Base-by-base conservation (phyloP, 805 yeast species). In the Ogataea neopini region DNA sequence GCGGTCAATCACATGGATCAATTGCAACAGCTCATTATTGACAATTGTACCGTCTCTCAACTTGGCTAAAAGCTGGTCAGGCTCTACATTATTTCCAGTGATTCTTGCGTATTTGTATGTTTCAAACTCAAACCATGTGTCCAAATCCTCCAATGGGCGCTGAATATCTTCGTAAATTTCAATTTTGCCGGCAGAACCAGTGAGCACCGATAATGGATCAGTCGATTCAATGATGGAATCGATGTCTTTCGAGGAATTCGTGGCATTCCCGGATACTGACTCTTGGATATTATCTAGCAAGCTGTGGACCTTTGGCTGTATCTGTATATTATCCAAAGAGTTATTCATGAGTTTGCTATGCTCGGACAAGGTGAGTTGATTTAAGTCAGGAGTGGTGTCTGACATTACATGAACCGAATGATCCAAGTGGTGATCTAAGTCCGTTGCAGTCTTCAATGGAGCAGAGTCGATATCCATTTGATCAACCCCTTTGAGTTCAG, bases 171-270 rank as follows among this genome's bases (percentile, higher is more conserved):
- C 50, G 41, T 54, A 60, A 13, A 61, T 61, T 28, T 49, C 49
- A 19, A 58, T 48, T 14, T 38, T 50, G 13, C 45, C 51, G 3
- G 58, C 15, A 7, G 53, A 45, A 11, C 53, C 50, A 0, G 64
- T 58, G 9, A 61, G 34, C 1, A 51, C 32, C 1, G 57, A 43
- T 14, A 61, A 41, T n/a, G 66, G 66, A 44, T 61, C 66, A 7
- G 57, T 32, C 2, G 57, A 48, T 28, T 56, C 60, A 18, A 58
- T 48, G 5, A 59, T 52, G 4, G 54, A 47, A 17, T 47, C 47
- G 19, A 52, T 45, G n/a, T 53, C 57, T 28, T 45, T 43, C 1
- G 46, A 14, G 7, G 53, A 25, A 20, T 47, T 50, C 6, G 56
- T 45, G 11, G 56, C 48, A 11, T 48, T 42, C 4, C 23, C 29